Evolutionary conservation across 768 basidiomycete genomes (phyloP).

Genomic region (Piloderma croceum): DNA sequence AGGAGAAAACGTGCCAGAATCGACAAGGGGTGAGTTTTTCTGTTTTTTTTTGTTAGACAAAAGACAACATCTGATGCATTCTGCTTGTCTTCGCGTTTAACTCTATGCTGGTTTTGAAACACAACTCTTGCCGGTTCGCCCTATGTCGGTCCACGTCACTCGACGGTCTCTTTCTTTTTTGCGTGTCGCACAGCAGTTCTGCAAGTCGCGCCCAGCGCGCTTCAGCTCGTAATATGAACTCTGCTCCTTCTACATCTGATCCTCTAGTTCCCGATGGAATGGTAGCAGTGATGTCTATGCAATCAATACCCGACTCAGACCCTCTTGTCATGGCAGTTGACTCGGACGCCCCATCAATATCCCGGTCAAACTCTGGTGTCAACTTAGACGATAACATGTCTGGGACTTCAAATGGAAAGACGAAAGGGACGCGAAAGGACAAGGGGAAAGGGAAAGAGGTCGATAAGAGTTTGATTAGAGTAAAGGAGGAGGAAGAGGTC

Average conservation of each 20-base stretch:
- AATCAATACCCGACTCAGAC: constrained; percentile 46
- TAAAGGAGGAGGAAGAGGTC: constrained; percentile 41
- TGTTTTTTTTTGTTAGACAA: too few relatives aligned
- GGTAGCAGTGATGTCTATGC: constrained; percentile 35
- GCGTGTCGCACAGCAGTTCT: constrained; percentile 38
- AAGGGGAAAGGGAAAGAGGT: constrained; percentile 46
- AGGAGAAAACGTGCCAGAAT: constrained; percentile 68
- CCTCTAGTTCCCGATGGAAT: constrained; percentile 31
- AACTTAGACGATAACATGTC: constrained; percentile 17
- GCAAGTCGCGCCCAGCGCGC: constrained; percentile 70
- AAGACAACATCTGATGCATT: too few relatives aligned
- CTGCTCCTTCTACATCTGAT: constrained; percentile 29
- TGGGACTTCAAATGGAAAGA: constrained; percentile 20
- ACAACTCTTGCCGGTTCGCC: too few relatives aligned
- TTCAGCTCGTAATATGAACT: constrained; percentile 60
- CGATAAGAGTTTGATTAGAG: constrained; percentile 27
- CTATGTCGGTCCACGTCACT: too few relatives aligned
- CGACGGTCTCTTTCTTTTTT: constrained; percentile 20
- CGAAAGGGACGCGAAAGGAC: constrained; percentile 28
- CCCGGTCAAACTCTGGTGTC: constrained; percentile 70
- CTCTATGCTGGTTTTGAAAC: too few relatives aligned
- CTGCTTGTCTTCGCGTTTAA: too few relatives aligned
- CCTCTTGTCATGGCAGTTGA: constrained; percentile 48
- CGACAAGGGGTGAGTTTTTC: constrained; percentile 62
- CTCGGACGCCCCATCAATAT: constrained; percentile 49